Conservation (phyloP, 1,139 yeast genomes). For the Suhomyces kunorum region DNA sequence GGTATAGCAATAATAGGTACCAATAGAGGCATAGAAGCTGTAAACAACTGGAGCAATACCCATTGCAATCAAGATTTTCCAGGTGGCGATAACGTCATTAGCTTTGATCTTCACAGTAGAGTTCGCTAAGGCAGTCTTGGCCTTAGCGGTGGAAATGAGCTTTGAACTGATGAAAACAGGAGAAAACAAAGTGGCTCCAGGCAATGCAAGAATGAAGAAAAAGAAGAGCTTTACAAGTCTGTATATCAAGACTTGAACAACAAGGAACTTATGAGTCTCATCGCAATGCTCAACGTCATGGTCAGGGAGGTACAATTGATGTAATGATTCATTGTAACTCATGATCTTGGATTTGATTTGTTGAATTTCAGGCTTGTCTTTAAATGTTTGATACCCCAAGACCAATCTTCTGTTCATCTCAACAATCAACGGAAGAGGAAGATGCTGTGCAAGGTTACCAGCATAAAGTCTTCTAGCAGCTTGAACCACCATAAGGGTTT, state of each 20-base stretch:
- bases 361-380: slow-evolving; percentile 38
- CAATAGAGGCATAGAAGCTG: slow-evolving; percentile 71
- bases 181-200: slow-evolving; percentile 46
- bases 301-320: slow-evolving; percentile 43
- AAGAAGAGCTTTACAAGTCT: slow-evolving; percentile 36
- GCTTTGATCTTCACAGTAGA: slow-evolving; percentile 49
- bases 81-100: slow-evolving; percentile 47
- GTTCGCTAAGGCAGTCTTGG: slow-evolving; percentile 43
- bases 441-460: slow-evolving; percentile 63
- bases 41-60: slow-evolving; percentile 87
- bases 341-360: slow-evolving; percentile 36
- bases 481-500: slow-evolving; percentile 36
- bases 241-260: slow-evolving; percentile 28
- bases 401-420: slow-evolving; percentile 49
- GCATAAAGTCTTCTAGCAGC: slow-evolving; percentile 52
- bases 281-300: slow-evolving; percentile 44
- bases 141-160: slow-evolving; percentile 39
- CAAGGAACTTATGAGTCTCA: slow-evolving; percentile 28
- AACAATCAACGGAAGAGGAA: slow-evolving; percentile 50
- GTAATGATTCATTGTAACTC: slow-evolving; percentile 37
- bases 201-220: slow-evolving; percentile 40
- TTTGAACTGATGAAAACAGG: slow-evolving; percentile 45
- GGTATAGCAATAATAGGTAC: slow-evolving; percentile 51
- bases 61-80: slow-evolving; percentile 90
- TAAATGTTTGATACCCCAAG: slow-evolving; percentile 41